A percentile compares a stretch with the other conserved stretches of the same genome.
Evolutionary conservation across 2,329 filamentous ascomycete genomes (phyloP).

Genomic region (Achaetomium macrosporum): DNA sequence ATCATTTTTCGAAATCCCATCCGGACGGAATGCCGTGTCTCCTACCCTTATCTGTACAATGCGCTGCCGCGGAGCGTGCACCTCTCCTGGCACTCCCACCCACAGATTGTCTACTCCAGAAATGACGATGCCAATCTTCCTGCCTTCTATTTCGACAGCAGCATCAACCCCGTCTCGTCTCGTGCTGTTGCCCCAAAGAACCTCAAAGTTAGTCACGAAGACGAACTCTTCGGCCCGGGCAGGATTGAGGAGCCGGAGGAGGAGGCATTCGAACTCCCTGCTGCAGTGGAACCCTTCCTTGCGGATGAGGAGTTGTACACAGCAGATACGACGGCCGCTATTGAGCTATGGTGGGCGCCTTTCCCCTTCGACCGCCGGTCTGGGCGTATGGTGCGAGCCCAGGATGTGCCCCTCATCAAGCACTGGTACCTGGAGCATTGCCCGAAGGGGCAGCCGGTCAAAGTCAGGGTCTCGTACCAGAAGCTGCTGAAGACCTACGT

Average conservation of each 20-base stretch:
- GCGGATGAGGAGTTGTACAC: slow-evolving; percentile 84
- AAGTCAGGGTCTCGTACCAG: slow-evolving; percentile 96
- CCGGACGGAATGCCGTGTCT: slow-evolving; percentile 90
- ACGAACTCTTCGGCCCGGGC: slow-evolving; percentile 81
- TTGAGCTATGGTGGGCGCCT: slow-evolving; percentile 96
- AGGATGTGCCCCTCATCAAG: slow-evolving; percentile 94
- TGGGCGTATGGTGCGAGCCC: slow-evolving; percentile 90
- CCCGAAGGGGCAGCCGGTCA: slow-evolving; percentile 80
- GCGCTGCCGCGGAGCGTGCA: slow-evolving; percentile 91
- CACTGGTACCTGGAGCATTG: slow-evolving; percentile 98
- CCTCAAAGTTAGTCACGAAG: slow-evolving; percentile 84
- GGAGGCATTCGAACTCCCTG: slow-evolving; percentile 77
- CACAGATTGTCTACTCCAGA: slow-evolving; percentile 84
- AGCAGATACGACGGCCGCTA: slow-evolving; percentile 82
- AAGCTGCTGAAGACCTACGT: slow-evolving; percentile 96
- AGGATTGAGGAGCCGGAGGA: slow-evolving; percentile 70
- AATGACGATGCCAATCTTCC: slow-evolving; percentile 84
- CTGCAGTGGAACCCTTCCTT: slow-evolving; percentile 78
- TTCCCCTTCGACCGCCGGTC: slow-evolving; percentile 93
- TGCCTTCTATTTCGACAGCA: slow-evolving; percentile 96
- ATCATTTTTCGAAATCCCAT: slow-evolving; percentile 97
- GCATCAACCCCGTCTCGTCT: slow-evolving; percentile 95
- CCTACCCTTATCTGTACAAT: slow-evolving; percentile 93
- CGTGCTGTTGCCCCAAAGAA: slow-evolving; percentile 92
- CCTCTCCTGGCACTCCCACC: slow-evolving; percentile 87